Conservation (phyloP, 805 yeast genomes). For the Candida maris region DNA sequence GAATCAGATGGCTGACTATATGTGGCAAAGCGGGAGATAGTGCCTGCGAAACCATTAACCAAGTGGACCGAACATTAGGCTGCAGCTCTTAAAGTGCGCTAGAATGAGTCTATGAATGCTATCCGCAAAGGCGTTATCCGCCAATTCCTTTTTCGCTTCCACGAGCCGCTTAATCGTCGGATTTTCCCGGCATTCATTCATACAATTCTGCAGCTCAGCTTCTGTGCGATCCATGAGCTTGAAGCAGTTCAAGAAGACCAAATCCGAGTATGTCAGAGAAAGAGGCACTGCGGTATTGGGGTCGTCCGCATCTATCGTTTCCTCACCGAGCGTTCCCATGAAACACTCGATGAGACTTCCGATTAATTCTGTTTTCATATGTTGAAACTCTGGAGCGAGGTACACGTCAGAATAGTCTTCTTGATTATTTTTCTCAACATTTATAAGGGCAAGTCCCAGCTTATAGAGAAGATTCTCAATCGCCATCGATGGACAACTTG, state of each 20-base stretch:
- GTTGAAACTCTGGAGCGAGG: conserved; percentile 15
- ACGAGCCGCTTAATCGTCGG: conserved; percentile 3
- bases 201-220: conserved; percentile 1
- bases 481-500: conserved; percentile 24
- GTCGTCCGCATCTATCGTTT: not conserved
- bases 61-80: conserved; percentile 20
- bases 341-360: conserved; percentile 10
- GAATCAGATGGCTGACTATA: conserved; percentile 18
- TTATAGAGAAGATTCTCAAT: conserved; percentile 19
- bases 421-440: conserved; percentile 9
- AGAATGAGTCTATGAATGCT: conserved; percentile 11
- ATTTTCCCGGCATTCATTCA: conserved; percentile 1
- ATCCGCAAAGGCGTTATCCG: conserved; percentile 4
- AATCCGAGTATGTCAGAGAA: conserved; percentile 15
- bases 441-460: conserved; percentile 14
- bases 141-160: conserved; percentile 6
- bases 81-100: conserved; percentile 18
- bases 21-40: conserved; percentile 1
- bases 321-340: not conserved
- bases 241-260: conserved; percentile 17
- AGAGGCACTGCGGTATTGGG: conserved; percentile 1
- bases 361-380: conserved; percentile 11
- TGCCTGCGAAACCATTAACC: conserved; percentile 2
- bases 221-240: conserved; percentile 8
- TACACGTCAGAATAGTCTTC: conserved; percentile 31